These are phyloP conservation scores for Pythium oligandrum DNA, from an alignment of 352 stramenopile genomes.

Conservation along the genomic window DNA sequence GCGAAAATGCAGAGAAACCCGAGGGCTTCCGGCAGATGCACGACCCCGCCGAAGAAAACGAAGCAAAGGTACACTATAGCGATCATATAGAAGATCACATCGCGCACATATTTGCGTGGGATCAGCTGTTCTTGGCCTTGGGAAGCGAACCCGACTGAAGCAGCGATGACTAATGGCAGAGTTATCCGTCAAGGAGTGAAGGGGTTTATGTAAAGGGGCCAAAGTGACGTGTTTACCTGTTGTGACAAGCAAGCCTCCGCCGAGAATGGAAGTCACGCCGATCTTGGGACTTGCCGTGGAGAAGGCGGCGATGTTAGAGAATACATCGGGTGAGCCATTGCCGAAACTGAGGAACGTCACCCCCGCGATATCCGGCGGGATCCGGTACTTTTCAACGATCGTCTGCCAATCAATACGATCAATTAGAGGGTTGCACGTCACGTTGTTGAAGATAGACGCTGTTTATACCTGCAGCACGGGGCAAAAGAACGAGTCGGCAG, in stretches of 20 bases:
- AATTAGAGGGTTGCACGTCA: neutral
- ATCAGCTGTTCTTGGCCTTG: slow-evolving; percentile 71
- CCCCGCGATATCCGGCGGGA: slow-evolving; percentile 64
- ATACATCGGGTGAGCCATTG: slow-evolving; percentile 75
- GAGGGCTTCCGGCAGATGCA: slow-evolving; percentile 43
- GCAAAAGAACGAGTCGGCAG: slow-evolving; percentile 80
- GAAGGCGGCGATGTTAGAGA: slow-evolving; percentile 78
- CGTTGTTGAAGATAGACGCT: neutral
- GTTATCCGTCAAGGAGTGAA: neutral
- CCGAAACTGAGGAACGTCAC: slow-evolving; percentile 82
- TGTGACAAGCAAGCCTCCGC: slow-evolving; percentile 63
- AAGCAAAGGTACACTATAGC: slow-evolving; percentile 63
- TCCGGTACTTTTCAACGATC: slow-evolving; percentile 74
- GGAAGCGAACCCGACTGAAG: slow-evolving; percentile 65
- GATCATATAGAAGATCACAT: slow-evolving; percentile 72
- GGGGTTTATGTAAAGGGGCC: neutral
- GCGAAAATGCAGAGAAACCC: slow-evolving; percentile 74
- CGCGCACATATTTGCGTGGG: slow-evolving; percentile 65
- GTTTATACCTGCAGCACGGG: slow-evolving; percentile 48
- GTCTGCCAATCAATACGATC: slow-evolving; percentile 12
- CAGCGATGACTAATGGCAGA: slow-evolving; percentile 40
- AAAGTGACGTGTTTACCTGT: slow-evolving; percentile 27
- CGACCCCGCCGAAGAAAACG: slow-evolving; percentile 62
- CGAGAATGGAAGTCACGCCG: slow-evolving; percentile 62
- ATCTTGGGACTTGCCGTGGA: slow-evolving; percentile 57